Conservation (phyloP, 2,329 filamentous ascomycete genomes). For the Huntiella savannae region DNA sequence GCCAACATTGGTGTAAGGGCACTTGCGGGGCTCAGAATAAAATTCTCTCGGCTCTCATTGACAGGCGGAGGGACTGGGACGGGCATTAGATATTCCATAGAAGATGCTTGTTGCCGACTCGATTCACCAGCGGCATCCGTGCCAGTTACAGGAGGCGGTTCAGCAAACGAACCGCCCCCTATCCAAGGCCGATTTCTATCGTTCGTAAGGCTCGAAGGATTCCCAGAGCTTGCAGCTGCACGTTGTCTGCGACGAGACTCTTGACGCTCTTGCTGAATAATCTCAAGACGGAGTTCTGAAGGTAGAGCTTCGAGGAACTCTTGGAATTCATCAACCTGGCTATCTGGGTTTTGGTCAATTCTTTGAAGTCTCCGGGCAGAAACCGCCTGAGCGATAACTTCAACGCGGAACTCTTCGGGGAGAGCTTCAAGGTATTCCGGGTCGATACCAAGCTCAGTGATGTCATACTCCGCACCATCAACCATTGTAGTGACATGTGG, state of each 20-base stretch:
- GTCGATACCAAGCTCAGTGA: constrained; percentile 87
- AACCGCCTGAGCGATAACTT: constrained; percentile 83
- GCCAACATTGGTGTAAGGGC: neutral
- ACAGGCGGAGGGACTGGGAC: too few species aligned
- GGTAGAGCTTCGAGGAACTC: constrained; percentile 90
- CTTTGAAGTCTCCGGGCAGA: constrained; percentile 67
- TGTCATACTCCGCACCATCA: constrained; percentile 71
- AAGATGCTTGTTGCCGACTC: too few species aligned
- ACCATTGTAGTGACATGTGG: constrained; percentile 54
- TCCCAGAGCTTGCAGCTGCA: neutral
- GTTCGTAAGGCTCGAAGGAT: too few species aligned
- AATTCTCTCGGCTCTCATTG: too few species aligned
- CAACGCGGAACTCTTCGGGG: constrained; percentile 90
- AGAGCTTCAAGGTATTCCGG: constrained; percentile 87
- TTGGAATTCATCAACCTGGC: constrained; percentile 68
- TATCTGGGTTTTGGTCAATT: constrained; percentile 46
- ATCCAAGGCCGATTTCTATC: too few species aligned
- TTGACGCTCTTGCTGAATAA: constrained; percentile 74
- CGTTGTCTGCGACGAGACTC: constrained; percentile 78
- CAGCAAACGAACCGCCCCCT: too few species aligned
- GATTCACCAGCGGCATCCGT: too few species aligned
- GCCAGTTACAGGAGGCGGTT: too few species aligned
- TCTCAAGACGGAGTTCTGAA: constrained; percentile 72
- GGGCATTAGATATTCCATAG: too few species aligned
- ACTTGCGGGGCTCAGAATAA: too few species aligned